Conservation (phyloP, 305 asterid genomes). For the Solanum hybrid region DNA sequence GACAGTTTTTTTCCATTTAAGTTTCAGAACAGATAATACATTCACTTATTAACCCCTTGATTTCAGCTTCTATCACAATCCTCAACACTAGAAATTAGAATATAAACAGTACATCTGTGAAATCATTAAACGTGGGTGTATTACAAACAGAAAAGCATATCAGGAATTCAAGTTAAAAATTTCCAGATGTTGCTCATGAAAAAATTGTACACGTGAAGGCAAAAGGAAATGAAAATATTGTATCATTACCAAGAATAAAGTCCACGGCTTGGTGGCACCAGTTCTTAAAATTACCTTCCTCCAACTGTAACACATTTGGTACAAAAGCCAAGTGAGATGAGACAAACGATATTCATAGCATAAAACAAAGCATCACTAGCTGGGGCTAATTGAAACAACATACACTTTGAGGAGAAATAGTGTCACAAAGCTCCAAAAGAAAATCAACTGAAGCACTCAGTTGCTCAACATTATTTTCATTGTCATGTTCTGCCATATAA, state of each 20-base stretch:
- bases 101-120: neutral
- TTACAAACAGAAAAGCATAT: neutral
- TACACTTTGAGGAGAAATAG: constrained; percentile 41
- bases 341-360: constrained; percentile 1
- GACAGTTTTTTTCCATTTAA: neutral
- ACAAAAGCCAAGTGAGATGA: constrained; percentile 5
- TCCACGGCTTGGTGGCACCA: constrained; percentile 93
- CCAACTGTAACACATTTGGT: constrained; percentile 36
- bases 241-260: constrained; percentile 65
- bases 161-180: neutral
- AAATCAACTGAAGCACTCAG: constrained; percentile 82
- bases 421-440: constrained; percentile 86
- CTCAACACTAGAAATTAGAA: neutral
- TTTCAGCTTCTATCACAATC: neutral
- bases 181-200: neutral
- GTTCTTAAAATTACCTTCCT: constrained; percentile 50
- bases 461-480: constrained; percentile 50
- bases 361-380: neutral
- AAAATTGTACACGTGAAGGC: neutral
- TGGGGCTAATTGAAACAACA: constrained; percentile 15
- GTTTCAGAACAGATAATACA: neutral
- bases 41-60: neutral
- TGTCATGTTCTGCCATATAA: constrained; percentile 33
- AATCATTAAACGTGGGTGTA: neutral
- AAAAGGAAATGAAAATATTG: neutral